Evolutionary conservation across 176 grass and related monocot genomes (phyloP).

Genomic region (Hordeum vulgare): MorexV3_pseudomolecules_assembly NC_058519.1:544528097-544528596

Average conservation of each 20-base stretch:
- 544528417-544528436: not conserved
- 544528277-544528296: not conserved
- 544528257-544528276: not conserved
- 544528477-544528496: not conserved
- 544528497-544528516: not conserved
- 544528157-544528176: conserved; percentile 13
- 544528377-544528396: not conserved
- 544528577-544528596: conserved; percentile 26
- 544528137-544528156: conserved; percentile 59
- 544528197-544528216: conserved; percentile 94
- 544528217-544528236: conserved; percentile 42
- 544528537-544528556: not conserved
- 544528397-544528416: not conserved
- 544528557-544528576: not conserved
- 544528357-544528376: not conserved
- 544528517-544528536: conserved; percentile 7
- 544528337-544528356: not conserved
- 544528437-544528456: not conserved
- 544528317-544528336: not conserved
- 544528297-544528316: not conserved
- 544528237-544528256: conserved; percentile 54
- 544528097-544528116: conserved; percentile 83
- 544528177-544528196: conserved; percentile 93
- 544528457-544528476: not conserved
- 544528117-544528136: conserved; percentile 74